Conservation (phyloP, 2,329 filamentous ascomycete species). For the Neofusicoccum laricinum region DNA sequence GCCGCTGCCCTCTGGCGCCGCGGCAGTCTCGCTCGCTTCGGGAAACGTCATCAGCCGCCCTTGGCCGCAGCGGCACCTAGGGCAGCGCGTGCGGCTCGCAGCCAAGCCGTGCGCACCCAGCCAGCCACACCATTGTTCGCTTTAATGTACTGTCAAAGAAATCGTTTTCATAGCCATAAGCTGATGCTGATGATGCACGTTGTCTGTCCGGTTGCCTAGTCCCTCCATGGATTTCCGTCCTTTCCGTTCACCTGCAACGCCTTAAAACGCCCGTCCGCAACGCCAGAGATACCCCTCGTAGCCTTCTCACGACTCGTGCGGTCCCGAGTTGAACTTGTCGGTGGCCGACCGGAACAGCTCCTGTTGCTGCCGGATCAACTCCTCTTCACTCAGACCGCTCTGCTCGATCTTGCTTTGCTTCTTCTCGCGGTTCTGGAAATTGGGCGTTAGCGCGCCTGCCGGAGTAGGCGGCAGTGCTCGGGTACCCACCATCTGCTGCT, state of each 20-base stretch:
- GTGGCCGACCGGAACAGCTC: slow-evolving; percentile 84
- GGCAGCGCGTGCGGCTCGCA: background rate
- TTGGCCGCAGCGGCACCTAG: background rate
- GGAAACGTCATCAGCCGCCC: slow-evolving; percentile 13
- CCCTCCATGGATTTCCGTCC: background rate
- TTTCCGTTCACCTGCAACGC: slow-evolving; percentile 4
- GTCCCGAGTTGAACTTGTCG: slow-evolving; percentile 63
- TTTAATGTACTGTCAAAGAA: background rate
- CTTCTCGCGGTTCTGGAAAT: slow-evolving; percentile 78
- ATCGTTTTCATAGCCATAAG: background rate
- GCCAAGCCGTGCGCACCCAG: background rate
- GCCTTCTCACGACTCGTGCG: slow-evolving; percentile 29
- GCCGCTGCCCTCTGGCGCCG: background rate
- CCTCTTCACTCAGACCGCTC: slow-evolving; percentile 86
- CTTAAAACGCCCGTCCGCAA: slow-evolving; percentile 13
- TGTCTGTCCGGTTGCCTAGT: background rate
- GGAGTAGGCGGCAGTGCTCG: background rate
- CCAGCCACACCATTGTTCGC: background rate
- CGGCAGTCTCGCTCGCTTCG: slow-evolving; percentile 2
- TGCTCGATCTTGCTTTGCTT: slow-evolving; percentile 97
- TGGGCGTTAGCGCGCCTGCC: slow-evolving; percentile 20
- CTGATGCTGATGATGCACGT: background rate
- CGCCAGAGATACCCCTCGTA: slow-evolving; percentile 1
- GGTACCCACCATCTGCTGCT: slow-evolving; percentile 76
- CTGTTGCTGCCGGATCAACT: slow-evolving; percentile 83